Evolutionary conservation across 116 monocot genomes (phyloP).

Genomic region (Posidonia oceanica): DNA sequence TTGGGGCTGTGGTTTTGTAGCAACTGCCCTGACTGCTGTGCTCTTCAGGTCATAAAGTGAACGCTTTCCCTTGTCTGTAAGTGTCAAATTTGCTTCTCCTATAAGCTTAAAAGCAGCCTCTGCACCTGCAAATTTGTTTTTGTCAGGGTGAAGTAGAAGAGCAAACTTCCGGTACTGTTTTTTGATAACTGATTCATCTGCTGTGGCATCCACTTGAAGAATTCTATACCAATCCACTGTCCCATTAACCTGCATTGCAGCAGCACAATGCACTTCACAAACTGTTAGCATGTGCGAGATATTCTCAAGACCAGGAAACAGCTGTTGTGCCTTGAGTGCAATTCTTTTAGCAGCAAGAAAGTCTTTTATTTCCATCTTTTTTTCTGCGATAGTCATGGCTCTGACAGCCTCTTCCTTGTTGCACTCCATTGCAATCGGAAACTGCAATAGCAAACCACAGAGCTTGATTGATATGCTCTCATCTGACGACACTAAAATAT

Average conservation of each 20-base stretch:
- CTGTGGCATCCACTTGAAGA: slow-evolving; percentile 63
- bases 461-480: background rate
- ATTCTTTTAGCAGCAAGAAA: slow-evolving; percentile 52
- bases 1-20: slow-evolving; percentile 5
- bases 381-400: slow-evolving; percentile 65
- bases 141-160: slow-evolving; percentile 84
- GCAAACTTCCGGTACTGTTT: slow-evolving; percentile 89
- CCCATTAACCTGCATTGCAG: slow-evolving; percentile 39
- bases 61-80: slow-evolving; percentile 51
- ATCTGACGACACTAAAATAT: background rate
- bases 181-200: slow-evolving; percentile 62
- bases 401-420: slow-evolving; percentile 86
- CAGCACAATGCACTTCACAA: slow-evolving; percentile 75
- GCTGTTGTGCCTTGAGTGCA: slow-evolving; percentile 49
- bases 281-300: slow-evolving; percentile 66
- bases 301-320: slow-evolving; percentile 66
- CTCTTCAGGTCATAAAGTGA: slow-evolving; percentile 58
- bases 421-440: slow-evolving; percentile 53
- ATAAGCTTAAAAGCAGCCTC: slow-evolving; percentile 90
- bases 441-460: background rate
- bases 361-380: slow-evolving; percentile 58
- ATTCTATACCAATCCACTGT: slow-evolving; percentile 67
- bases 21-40: background rate
- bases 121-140: slow-evolving; percentile 87
- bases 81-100: slow-evolving; percentile 66